phyloP scores from a whole-genome alignment of 2,329 filamentous ascomycete genomes.

The Chaetomium sp. region DNA sequence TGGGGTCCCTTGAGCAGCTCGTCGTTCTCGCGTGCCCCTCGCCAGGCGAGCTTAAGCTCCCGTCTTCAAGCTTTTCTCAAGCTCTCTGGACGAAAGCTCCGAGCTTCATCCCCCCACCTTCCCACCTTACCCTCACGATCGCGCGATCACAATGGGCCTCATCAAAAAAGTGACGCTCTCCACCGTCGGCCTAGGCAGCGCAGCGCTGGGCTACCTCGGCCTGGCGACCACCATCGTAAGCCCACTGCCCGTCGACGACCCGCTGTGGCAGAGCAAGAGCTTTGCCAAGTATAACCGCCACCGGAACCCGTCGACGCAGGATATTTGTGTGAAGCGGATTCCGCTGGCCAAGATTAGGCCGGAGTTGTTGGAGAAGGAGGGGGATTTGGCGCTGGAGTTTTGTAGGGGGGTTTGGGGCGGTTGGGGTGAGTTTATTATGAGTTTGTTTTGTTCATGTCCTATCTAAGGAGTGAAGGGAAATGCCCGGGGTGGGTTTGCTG shows the following conservation, averaged over 20 bases:
- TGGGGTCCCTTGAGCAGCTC: too few relatives aligned
- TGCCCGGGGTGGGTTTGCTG: not conserved
- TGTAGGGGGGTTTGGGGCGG: conserved; percentile 63
- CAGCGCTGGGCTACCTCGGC: conserved; percentile 46
- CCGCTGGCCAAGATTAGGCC: conserved; percentile 58
- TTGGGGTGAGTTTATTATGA: conserved; percentile 40
- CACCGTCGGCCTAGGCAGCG: conserved; percentile 36
- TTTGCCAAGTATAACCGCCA: conserved; percentile 57
- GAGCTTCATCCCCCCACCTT: too few relatives aligned
- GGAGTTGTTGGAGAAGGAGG: conserved; percentile 55
- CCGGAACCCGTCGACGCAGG: conserved; percentile 56
- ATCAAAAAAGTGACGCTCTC: conserved; percentile 39
- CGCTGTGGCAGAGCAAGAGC: conserved; percentile 51
- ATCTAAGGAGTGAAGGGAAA: too few relatives aligned
- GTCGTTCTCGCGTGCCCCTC: too few relatives aligned
- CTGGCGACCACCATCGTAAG: conserved; percentile 51
- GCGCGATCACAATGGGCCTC: conserved; percentile 43
- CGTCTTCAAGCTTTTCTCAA: too few relatives aligned
- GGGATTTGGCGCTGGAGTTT: conserved; percentile 55
- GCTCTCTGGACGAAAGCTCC: too few relatives aligned
- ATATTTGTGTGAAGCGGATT: conserved; percentile 57
- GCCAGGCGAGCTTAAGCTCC: too few relatives aligned
- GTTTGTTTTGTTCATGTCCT: too few relatives aligned
- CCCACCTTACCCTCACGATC: too few relatives aligned
- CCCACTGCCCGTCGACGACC: conserved; percentile 52